Evolutionary conservation across 441 rosid species (phyloP), one percentile per base, ranked within the genome.

Genomic region (Erodium moschatum): DNA sequence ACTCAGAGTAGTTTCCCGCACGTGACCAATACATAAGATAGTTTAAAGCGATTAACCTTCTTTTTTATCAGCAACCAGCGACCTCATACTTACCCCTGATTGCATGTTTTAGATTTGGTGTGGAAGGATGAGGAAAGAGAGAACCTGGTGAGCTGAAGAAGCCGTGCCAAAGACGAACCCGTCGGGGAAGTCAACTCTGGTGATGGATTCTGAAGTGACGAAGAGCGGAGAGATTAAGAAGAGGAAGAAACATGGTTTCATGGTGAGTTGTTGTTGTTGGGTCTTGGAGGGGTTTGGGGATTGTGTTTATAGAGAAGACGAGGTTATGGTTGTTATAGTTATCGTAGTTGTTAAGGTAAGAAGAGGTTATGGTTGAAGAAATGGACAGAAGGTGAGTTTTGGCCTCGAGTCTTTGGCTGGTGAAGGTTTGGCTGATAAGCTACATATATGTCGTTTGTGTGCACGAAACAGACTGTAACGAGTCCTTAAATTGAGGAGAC

Each of bases 131-230:
- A 72, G 4, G 33, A 29, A 4, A 29, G 33, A 33, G 50, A 69
- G 66, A 42, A 92, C 97, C 91, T 90, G 97, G 70, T 90, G 86
- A 74, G 97, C 97, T 4, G 94, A 92, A 65, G 98, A 90, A 56
- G 98, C 92, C 13, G 97, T 89, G 56, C 98, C 97, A 29, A 92
- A 92, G 5, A 80, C 69, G 74, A 92, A 92, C 72, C 89, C 94
- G 66, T 73, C 67, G 33, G 97, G 94, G 60, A 92, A 92, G 81
- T 85, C 82, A 67, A 18, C 83, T 78, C 97, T 85, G 73, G 79
- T 72, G 0, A 89, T 77, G 61, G 90, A 77, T 80, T 84, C 85
- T 21, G 88, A 81, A 60, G 12, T 66, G 5, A 65, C 75, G 27
- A 78, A 66, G 42, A 71, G 65, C 58, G 5, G 46, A 70, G 72